A percentile compares a stretch with the other conserved stretches of the same genome.
phyloP scores from a whole-genome alignment of 192 early-diverging fungal genomes.

The Pilaira anomala region DNA sequence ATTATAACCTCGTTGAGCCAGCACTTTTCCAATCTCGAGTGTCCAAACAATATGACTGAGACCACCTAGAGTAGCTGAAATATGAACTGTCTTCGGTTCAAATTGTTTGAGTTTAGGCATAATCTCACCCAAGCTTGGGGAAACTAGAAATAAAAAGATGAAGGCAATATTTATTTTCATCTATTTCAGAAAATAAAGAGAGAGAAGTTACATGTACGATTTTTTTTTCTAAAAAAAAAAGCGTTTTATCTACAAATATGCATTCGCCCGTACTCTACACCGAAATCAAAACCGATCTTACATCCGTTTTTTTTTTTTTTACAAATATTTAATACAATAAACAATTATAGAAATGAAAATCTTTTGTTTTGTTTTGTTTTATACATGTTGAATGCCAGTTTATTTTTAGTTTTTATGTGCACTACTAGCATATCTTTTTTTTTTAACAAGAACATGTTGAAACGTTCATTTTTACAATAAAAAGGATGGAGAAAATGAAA shows the following conservation, averaged over 20 bases:
- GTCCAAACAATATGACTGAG: slow-evolving; percentile 6
- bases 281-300: no score
- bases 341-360: neutral
- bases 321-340: no score
- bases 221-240: no score
- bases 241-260: no score
- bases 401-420: slow-evolving; percentile 21
- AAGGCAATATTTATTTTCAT: no score
- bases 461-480: slow-evolving; percentile 20
- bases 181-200: no score
- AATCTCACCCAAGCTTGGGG: no score
- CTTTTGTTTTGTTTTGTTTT: slow-evolving; percentile 2
- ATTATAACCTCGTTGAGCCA: slow-evolving; percentile 16
- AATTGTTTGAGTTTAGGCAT: neutral
- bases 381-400: slow-evolving; percentile 26
- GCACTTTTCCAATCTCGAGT: slow-evolving; percentile 8
- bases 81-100: neutral
- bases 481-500: no score
- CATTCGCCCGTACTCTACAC: no score
- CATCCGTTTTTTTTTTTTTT: no score
- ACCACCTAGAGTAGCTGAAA: neutral
- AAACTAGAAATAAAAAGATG: no score
- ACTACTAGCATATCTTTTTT: slow-evolving; percentile 1
- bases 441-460: slow-evolving; percentile 28
- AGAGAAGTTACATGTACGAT: no score